Conservation (phyloP, 345 rosid species). For the Sisymbrium altissimum region DNA sequence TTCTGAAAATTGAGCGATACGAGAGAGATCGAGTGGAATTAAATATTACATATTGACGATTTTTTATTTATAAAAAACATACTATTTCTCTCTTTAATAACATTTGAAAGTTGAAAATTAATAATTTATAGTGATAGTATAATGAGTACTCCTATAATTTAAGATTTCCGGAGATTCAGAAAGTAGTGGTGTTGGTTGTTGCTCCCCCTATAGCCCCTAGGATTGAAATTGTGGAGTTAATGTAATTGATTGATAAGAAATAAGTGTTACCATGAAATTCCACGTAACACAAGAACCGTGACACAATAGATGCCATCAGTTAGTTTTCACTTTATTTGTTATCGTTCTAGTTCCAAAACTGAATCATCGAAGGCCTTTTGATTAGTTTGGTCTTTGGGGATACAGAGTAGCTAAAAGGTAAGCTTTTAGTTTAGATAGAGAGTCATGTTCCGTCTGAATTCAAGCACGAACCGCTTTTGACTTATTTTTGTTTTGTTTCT, state of each 20-base stretch:
- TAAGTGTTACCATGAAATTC: not conserved
- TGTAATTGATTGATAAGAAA: not conserved
- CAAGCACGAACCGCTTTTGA: not conserved
- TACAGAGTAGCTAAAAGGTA: not conserved
- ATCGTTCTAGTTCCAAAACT: constrained; percentile 2
- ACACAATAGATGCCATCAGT: not conserved
- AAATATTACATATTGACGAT: too few species aligned
- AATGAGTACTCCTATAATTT: too few species aligned
- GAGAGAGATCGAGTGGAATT: not conserved
- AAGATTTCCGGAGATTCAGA: not conserved
- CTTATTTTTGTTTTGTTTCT: not conserved
- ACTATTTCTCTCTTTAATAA: too few species aligned
- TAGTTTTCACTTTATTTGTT: too few species aligned
- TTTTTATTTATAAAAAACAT: too few species aligned
- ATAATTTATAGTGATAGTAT: too few species aligned
- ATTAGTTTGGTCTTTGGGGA: constrained; percentile 2
- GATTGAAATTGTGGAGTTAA: not conserved
- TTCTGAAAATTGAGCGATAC: not conserved
- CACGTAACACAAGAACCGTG: constrained; percentile 6
- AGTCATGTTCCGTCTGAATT: not conserved
- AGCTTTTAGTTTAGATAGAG: not conserved
- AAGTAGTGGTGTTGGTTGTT: not conserved
- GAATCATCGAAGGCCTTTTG: not conserved
- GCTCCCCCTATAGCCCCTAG: too few species aligned
- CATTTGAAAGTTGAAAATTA: too few species aligned